Base-by-base conservation (phyloP, 2,329 filamentous ascomycete species). In the Colletotrichum karsti region DNA sequence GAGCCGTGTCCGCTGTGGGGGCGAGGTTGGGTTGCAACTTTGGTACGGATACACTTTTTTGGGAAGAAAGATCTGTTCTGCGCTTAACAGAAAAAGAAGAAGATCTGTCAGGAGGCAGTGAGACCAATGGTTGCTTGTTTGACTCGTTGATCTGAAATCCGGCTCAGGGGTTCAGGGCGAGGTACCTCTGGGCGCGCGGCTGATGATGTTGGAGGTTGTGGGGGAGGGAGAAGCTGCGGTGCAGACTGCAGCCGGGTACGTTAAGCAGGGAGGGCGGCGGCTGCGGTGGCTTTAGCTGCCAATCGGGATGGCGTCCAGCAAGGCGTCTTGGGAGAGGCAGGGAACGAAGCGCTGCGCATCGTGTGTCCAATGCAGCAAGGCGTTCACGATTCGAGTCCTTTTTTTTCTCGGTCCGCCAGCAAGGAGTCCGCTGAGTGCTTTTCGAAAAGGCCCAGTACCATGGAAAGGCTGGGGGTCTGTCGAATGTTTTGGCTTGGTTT, bases 41-140 rank as follows among this genome's bases (percentile, higher is more conserved):
- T 7, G n/a, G 22, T 3, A n/a, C n/a, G n/a, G 37, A 35, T 10
- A 12, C 30, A 10, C 13, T 33, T 24, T 13, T 26, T 8, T 30
- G 8, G 35, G 12, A 10, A 41, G 48, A 24, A 9, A 26, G 6
- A 33, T 15, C n/a, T 48, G 57, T 63, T 61, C 37, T 37, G n/a
- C n/a, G n/a, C n/a, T n/a, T n/a, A n/a, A n/a, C n/a, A n/a, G n/a
- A n/a, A n/a, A n/a, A n/a, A n/a, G n/a, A n/a, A n/a, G n/a, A n/a
- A n/a, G n/a, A n/a, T 41, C n/a, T 24, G 50, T 35, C 37, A n/a
- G n/a, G 51, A 58, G 26, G 7, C 24, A 58, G 24, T 42, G 59
- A 46, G 35, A 67, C 28, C 65, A 67, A 64, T 67, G 60, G 60
- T 53, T 48, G 24, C 37, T 12, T 54, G 60, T 33, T 28, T 20